Evolutionary conservation across 1,284 basidiomycete species (phyloP), one percentile per base, ranked within the genome.

Genomic region (Thelephora terrestris): DNA sequence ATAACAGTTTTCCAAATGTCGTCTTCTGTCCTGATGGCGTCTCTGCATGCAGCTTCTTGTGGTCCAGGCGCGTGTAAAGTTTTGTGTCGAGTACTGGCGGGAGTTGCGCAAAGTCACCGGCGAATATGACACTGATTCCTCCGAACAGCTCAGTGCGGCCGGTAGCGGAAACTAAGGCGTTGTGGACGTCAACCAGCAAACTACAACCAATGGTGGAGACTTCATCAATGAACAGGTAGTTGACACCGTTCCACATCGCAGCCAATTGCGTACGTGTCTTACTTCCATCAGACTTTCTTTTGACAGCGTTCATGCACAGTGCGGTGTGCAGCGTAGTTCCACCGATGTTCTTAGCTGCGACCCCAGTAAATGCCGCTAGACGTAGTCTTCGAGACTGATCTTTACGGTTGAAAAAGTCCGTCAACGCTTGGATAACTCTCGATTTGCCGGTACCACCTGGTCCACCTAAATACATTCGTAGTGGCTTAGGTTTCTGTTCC

Each of bases 211-310:
- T 54, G 68, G 71, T 71, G 0, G 70, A 72, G 0, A 71, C 58
- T 50, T 73, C 65, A 48, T 73, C 70, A 14, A 73, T 61, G 29
- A 73, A 62, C 0, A 71, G 51, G 46, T 61, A 70, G 36, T 70
- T 61, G 2, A 70, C 63, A 4, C 61, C 64, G 24, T 62, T 56
- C 68, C 69, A 71, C 58, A 66, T 61, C 0, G 50, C 36, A 5
- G 56, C 52, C 5, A 68, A 47, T 7, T 61, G 56, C 7, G 32
- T 2, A 10, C 24, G 24, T 18, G 2, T 47, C 18, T n/a, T 40
- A 45, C 32, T 35, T n/a, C 27, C 3, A n/a, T 20, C 17, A 4
- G 7, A 21, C 17, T 40, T 40, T 10, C 3, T n/a, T 32, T 58
- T 32, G 7, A 3, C 7, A 10, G 12, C 14, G 46, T 46, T 54